Evolutionary conservation across 148 eudicot species (phyloP).

Genomic region (Persicaria tinctoria): DNA sequence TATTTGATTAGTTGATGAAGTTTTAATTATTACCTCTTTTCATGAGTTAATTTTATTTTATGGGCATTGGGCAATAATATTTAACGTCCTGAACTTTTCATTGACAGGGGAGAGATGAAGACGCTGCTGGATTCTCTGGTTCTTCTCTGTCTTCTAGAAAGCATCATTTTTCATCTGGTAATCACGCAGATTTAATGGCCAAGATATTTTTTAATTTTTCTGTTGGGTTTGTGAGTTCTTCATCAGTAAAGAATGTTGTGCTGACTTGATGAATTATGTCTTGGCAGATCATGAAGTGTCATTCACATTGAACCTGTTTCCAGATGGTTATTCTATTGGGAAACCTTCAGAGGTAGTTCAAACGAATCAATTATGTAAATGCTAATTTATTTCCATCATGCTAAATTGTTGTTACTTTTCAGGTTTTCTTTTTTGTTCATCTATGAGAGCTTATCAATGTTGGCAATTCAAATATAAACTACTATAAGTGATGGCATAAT

Average conservation of each 20-base stretch:
- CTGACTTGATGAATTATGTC: neutral
- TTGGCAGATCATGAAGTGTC: slow-evolving; percentile 72
- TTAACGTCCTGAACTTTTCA: slow-evolving; percentile 11
- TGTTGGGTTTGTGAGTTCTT: neutral
- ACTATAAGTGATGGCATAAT: neutral
- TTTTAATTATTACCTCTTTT: neutral
- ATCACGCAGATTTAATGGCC: neutral
- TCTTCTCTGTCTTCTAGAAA: slow-evolving; percentile 21
- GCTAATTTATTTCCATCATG: neutral
- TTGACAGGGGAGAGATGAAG: slow-evolving; percentile 41
- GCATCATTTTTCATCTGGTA: slow-evolving; percentile 24
- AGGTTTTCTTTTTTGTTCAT: neutral
- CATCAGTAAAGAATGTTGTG: neutral
- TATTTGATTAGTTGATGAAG: neutral
- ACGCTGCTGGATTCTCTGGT: slow-evolving; percentile 38
- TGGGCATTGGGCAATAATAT: neutral
- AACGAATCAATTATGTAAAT: neutral
- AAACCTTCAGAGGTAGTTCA: slow-evolving; percentile 68
- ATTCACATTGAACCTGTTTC: slow-evolving; percentile 64
- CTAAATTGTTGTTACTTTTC: neutral
- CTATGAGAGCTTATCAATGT: neutral
- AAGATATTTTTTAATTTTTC: neutral
- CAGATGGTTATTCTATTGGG: slow-evolving; percentile 74
- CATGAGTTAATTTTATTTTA: neutral
- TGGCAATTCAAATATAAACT: neutral